phyloP scores from a whole-genome alignment of 1,284 basidiomycete genomes.

The Microbotryomycetes sp. region DNA sequence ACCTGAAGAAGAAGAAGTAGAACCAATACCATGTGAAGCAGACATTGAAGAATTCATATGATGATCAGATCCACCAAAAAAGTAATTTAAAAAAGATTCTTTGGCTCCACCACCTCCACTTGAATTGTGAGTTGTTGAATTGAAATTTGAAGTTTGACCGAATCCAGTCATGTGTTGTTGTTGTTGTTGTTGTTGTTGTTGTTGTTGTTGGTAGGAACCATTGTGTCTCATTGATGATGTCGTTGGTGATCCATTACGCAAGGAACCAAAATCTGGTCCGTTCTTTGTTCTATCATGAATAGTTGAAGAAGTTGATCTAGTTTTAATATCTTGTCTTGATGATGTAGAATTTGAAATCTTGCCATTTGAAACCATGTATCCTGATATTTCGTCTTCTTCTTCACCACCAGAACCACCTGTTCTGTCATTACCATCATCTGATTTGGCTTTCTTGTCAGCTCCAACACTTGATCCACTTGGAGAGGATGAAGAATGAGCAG shows the following conservation, averaged over 20 bases:
- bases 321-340: slow-evolving; percentile 48
- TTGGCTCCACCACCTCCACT: slow-evolving; percentile 48
- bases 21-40: not conserved
- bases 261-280: slow-evolving; percentile 33
- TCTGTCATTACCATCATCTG: slow-evolving; percentile 40
- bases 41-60: not conserved
- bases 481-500: not conserved
- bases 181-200: slow-evolving; percentile 25
- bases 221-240: slow-evolving; percentile 1
- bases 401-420: slow-evolving; percentile 38
- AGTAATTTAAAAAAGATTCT: slow-evolving; percentile 90
- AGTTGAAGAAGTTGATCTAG: slow-evolving; percentile 71
- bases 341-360: slow-evolving; percentile 28
- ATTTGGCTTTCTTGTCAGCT: slow-evolving; percentile 7
- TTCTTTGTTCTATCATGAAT: slow-evolving; percentile 61
- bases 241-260: slow-evolving; percentile 26
- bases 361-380: slow-evolving; percentile 50
- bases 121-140: not conserved
- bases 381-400: slow-evolving; percentile 38
- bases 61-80: slow-evolving; percentile 69
- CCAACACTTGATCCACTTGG: slow-evolving; percentile 48
- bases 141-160: not conserved
- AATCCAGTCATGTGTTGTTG: slow-evolving; percentile 28
- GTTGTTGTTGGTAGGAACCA: slow-evolving; percentile 33
- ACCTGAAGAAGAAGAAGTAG: slow-evolving; percentile 16